Evolutionary conservation across 176 grass and related monocot species (phyloP), one percentile per base, ranked within the genome.

Genomic region (Lolium perenne): DNA sequence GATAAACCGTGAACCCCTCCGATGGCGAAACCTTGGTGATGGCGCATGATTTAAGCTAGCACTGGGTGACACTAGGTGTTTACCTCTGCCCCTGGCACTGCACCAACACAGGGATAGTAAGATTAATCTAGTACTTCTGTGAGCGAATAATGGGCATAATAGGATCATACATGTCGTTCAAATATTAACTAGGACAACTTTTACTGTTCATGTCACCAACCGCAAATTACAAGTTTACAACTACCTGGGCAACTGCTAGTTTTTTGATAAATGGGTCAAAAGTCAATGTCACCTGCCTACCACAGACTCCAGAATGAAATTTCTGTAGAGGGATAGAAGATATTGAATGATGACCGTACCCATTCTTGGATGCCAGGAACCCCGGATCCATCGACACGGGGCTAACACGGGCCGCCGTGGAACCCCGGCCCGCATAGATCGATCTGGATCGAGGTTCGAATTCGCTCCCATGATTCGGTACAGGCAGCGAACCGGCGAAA

Each of bases 1-100:
- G 17, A 99, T n/a, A 20, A 99, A 90, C 49, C 85, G 82, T 81
- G 90, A 92, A 74, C 89, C 87, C 82, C 94, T 96, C 67, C 71
- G 80, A 45, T 84, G 59, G 65, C 46, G 38, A 82, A 45, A 90
- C 83, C 87, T 88, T 78, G 81, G 77, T 11, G 84, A 91, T 26
- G 72, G 71, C 26, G 57, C 85, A 80, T 83, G 76, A 60, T 94
- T 91, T 64, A 96, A 91, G 61, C 80, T 94, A 70, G 89, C 87
- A 89, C 57, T 80, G 56, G 85, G 82, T 86, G 85, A 71, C 38
- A 74, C 82, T 71, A 91, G 81, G 63, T 89, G 85, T 71, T 87
- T 94, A 16, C 65, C 38, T 77, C 82, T 94, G 54, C 72, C 88
- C 82, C 88, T 87, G 76, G 38, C 71, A 80, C 90, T 94, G 88